Conservation (phyloP, 805 yeast genomes). For the Ogataea haglerorum region DNA sequence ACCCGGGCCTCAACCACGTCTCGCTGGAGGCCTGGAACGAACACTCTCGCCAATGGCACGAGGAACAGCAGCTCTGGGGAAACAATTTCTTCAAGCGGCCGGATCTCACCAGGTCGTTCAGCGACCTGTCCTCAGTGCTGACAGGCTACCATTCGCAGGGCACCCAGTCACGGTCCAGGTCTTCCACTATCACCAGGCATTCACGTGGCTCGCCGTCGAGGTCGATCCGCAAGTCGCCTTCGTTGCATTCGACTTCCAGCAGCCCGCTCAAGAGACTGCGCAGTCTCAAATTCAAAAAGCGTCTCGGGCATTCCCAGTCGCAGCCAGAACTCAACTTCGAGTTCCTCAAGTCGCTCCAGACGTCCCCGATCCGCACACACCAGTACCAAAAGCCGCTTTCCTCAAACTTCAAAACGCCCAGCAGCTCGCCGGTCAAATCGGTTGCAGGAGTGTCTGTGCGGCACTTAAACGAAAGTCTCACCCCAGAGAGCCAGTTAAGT, state of each 20-base stretch:
- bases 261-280: conserved; percentile 29
- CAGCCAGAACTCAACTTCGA: conserved; percentile 29
- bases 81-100: conserved; percentile 7
- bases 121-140: conserved; percentile 22
- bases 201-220: conserved; percentile 7
- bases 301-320: conserved; percentile 16
- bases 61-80: conserved; percentile 17
- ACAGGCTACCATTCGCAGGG: conserved; percentile 5
- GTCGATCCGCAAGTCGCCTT: conserved; percentile 6
- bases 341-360: conserved; percentile 25
- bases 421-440: conserved; percentile 7
- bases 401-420: conserved; percentile 18
- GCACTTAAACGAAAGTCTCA: conserved; percentile 3
- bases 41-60: conserved; percentile 22
- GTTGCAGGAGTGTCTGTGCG: neutral
- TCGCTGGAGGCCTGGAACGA: conserved; percentile 31
- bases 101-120: conserved; percentile 16
- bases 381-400: conserved; percentile 19
- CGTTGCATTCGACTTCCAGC: conserved; percentile 17
- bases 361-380: conserved; percentile 24
- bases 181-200: conserved; percentile 9
- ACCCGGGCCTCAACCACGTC: conserved; percentile 21
- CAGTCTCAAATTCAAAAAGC: conserved; percentile 22
- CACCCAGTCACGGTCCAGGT: conserved; percentile 8
- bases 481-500: conserved; percentile 24